Percentiles rank a stretch among this genome's conserved stretches.
Evolutionary conservation across 495 filamentous ascomycete species (phyloP).

Genomic region (Margaritispora aquatica): DNA sequence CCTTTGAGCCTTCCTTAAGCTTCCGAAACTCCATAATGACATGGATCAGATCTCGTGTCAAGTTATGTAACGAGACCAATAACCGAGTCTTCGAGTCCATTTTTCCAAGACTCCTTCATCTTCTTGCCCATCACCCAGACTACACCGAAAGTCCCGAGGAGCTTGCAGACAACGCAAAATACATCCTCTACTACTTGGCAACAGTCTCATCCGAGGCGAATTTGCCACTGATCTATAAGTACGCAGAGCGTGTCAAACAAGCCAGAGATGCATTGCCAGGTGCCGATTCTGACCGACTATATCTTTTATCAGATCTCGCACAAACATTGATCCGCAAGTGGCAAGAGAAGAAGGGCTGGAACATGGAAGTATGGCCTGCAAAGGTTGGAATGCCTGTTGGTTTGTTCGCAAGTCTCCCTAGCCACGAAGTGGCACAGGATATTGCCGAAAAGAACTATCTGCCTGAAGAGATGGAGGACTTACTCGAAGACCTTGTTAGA

Average conservation of each 20-base stretch:
- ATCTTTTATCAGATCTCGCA: conserved; percentile 83
- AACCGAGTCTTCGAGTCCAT: conserved; percentile 70
- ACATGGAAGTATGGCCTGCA: conserved; percentile 71
- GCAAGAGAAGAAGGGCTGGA: conserved; percentile 71
- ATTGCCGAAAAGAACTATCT: conserved; percentile 80
- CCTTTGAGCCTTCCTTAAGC: conserved; percentile 70
- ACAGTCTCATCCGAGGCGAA: conserved; percentile 81
- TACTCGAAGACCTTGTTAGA: conserved; percentile 47
- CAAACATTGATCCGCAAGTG: conserved; percentile 77
- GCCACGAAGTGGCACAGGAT: conserved; percentile 71
- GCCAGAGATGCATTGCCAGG: conserved; percentile 69
- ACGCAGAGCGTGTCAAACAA: conserved; percentile 89
- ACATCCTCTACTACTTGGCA: conserved; percentile 82
- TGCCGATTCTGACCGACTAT: conserved; percentile 58
- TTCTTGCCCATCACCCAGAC: conserved; percentile 93
- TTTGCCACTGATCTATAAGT: conserved; percentile 81
- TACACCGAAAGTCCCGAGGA: conserved; percentile 64
- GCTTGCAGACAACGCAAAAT: conserved; percentile 71
- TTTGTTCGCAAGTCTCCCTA: conserved; percentile 67
- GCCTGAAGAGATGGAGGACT: conserved; percentile 68
- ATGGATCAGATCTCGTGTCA: conserved; percentile 79
- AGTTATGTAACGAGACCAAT: conserved; percentile 42
- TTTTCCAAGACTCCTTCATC: conserved; percentile 78
- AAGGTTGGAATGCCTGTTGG: conserved; percentile 75
- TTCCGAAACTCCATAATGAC: conserved; percentile 70